Base-by-base conservation (phyloP, 768 basidiomycete genomes). In the Agaricus subrufescens region DNA sequence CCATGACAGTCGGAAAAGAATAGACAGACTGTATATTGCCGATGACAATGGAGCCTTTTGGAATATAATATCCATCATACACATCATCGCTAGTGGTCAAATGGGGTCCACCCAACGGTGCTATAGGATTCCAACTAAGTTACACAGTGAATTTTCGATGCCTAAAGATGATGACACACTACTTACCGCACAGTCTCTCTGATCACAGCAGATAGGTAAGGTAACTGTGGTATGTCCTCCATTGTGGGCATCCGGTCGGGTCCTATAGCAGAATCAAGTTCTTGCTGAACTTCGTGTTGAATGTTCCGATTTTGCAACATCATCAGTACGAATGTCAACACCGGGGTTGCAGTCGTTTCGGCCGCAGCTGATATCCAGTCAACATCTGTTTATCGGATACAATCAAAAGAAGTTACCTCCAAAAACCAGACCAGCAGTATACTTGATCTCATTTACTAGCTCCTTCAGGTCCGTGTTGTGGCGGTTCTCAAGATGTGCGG, bases 61-160 rank as follows among this genome's bases (percentile, higher is more conserved):
- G 76, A 44, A 78, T 72, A 29, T 65, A 63, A 54, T 69, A 67
- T 1, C 74, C 76, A 9, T 73, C 68, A 46, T 74, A 77, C 11
- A 66, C 58, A 53, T 78, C 77, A 39, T 78, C 73, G 29, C 64
- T 61, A 6, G 59, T 61, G 9, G 60, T 50, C 27, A 62, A 51
- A 47, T 69, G 68, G 6, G 69, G 65, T 12, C 66, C 53, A 5
- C 52, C 40, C 11, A 44, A 11, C 19, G 52, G 52, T 3, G 15
- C 40, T 7, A 45, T 11, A 31, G 52, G 52, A 23, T 52, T 44
- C 52, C 52, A 52, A 3, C 52, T 29, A 30, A 52, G 29, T 29
- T 43, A 9, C 11, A 9, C n/a, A 38, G 11, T 39, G 11, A 23
- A 19, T 12, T 4, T 4, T 26, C 8, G 2, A 7, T 10, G 23